Evolutionary conservation across 306 rosid species (phyloP), one percentile per base, ranked within the genome.

Genomic region (Albizia julibrissin): DNA sequence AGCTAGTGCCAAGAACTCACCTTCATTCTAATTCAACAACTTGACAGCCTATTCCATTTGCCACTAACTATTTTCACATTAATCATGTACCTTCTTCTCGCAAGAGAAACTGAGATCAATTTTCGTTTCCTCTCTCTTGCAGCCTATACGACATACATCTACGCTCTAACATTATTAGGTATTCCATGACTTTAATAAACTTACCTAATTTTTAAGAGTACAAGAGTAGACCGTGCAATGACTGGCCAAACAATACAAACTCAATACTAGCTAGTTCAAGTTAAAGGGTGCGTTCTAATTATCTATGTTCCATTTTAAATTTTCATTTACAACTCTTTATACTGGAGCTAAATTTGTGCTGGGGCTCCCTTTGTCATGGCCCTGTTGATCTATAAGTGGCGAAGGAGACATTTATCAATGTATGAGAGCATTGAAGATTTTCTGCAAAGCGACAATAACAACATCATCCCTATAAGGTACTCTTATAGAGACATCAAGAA

Each of bases 401-500:
- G 46, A 42, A 8, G 10, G 46, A 42, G 46, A 42, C 46, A 42
- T 42, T 42, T 42, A 42, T 42, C 46, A 9, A 10, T 42, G 46
- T 42, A 42, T 42, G 46, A 42, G 46, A 42, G 46, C 13, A 42
- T 42, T 42, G 46, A 42, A 42, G 46, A 42, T 42, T 42, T 42
- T 42, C 3, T 42, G 13, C 46, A 42, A 42, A 42, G 46, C 12
- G 46, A 42, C 46, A 42, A 67, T 47, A 67, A 67, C 64, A 58
- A 58, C 4, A 67, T 67, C 44, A 37, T 67, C 16, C 72, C 72
- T 67, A 67, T 19, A 18, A 8, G 68, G 29, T 82, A 82, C 5
- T 76, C 85, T 0, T 76, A 82, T 33, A 69, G 4, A 43, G 73
- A 82, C 6, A 69, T 82, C 6, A 76, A 76, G 44, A 58, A n/a